Base-by-base conservation (phyloP, 306 rosid genomes). In the Oxytropis ochrocephala region DNA sequence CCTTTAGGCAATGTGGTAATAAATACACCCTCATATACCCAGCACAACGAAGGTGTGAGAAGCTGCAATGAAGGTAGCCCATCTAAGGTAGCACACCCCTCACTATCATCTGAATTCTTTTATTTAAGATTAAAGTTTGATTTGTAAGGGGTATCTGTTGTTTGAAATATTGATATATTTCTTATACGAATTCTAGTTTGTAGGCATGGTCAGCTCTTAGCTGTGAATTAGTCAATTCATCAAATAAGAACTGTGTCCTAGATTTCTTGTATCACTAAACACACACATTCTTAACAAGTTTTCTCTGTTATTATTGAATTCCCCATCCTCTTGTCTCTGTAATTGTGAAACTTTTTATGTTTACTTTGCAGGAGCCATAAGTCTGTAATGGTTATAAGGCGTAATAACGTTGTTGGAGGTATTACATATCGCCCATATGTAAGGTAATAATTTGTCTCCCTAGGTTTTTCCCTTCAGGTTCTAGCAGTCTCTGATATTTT, bases 341-440 rank as follows among this genome's bases (percentile, higher is more conserved):
- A n/a, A 66, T 73, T 16, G 6, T 32, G 70, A 52, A 17, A 73
- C 64, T 71, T 47, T 78, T 62, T 14, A 61, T 47, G 33, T 59
- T 78, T 32, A 67, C 61, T 77, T 75, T 82, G 51, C 84, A 91
- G 99, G 86, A 91, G 83, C 82, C 99, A 94, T 32, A 94, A 94
- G 85, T 94, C 99, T 2, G 96, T 94, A 35, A 91, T 91, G 97
- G 89, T 94, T 55, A 88, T 94, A 77, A 81, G 99, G 75, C 85
- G 84, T 29, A 88, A 90, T 78, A 86, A 67, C 1, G 99, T 91
- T 71, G 92, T 94, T 70, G 99, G 99, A 78, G 99, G 99, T 77
- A 94, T 94, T 70, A 88, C 99, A 10, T 94, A 91, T 87, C 97
- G 99, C 30, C 99, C 99, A 38, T 94, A 94, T 87, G 74, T 66